A percentile compares a stretch with the other conserved stretches of the same genome.
Conservation (phyloP, 805 yeast genomes). For the Metschnikowia baotianmanensis region DNA sequence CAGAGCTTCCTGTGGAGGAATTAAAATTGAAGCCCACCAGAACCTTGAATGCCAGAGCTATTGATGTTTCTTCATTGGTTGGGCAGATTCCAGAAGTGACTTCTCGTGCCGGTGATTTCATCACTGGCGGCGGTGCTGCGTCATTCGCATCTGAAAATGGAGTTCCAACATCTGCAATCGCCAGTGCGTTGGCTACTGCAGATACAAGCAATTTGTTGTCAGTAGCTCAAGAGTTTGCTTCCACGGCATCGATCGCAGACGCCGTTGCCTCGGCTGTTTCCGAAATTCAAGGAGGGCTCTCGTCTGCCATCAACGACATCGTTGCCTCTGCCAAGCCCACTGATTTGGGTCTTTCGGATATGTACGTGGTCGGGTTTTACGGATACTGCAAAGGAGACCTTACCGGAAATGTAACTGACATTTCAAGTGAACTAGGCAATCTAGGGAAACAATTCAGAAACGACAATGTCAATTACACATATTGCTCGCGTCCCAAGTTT, state of each 20-base stretch:
- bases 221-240: slow-evolving; percentile 13
- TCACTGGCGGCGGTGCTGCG: slow-evolving; percentile 5
- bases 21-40: slow-evolving; percentile 4
- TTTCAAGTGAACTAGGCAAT: slow-evolving; percentile 10
- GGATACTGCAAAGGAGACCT: slow-evolving; percentile 41
- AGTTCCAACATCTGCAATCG: slow-evolving; percentile 11
- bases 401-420: slow-evolving; percentile 4
- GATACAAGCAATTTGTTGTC: slow-evolving; percentile 10
- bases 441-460: slow-evolving; percentile 26
- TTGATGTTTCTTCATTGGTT: slow-evolving; percentile 6
- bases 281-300: slow-evolving; percentile 9
- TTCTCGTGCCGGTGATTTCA: slow-evolving; percentile 3
- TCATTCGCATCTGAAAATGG: slow-evolving; percentile 9
- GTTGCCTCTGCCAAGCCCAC: slow-evolving; percentile 22
- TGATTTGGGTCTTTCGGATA: slow-evolving; percentile 41
- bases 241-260: slow-evolving; percentile 17
- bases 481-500: slow-evolving; percentile 54
- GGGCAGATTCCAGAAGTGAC: slow-evolving; percentile 6
- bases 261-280: slow-evolving; percentile 17
- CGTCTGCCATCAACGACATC: slow-evolving; percentile 23
- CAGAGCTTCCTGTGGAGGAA: slow-evolving; percentile 1
- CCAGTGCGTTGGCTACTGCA: slow-evolving; percentile 7
- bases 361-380: slow-evolving; percentile 40
- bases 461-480: slow-evolving; percentile 35
- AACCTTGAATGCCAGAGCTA: slow-evolving; percentile 3